phyloP scores from a whole-genome alignment of 208 protist species.

The Crithidia acanthocephali region DNA sequence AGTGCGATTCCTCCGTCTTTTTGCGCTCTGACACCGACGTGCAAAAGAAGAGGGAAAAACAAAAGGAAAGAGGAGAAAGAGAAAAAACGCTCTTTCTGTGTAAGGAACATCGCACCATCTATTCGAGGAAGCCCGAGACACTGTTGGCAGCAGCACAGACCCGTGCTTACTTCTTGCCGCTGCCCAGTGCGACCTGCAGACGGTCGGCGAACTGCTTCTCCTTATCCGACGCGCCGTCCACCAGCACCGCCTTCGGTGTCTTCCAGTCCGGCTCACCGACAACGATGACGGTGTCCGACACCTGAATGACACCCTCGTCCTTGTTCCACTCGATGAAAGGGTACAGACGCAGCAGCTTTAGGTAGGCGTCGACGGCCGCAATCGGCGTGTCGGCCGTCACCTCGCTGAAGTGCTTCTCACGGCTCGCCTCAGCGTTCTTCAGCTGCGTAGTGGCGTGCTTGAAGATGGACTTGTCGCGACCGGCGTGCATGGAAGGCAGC shows the following conservation, averaged over 20 bases:
- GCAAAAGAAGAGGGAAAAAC: no score
- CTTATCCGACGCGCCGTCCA: constrained; percentile 55
- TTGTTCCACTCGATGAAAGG: constrained; percentile 82
- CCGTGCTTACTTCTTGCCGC: constrained; percentile 61
- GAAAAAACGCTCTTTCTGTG: no score
- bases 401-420: constrained; percentile 43
- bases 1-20: no score
- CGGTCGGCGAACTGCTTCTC: constrained; percentile 63
- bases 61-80: no score
- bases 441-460: constrained; percentile 77
- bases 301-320: constrained; percentile 70
- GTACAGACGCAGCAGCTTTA: constrained; percentile 72
- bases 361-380: constrained; percentile 68
- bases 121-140: no score
- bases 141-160: no score
- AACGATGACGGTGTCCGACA: constrained; percentile 75
- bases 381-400: constrained; percentile 67
- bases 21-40: no score
- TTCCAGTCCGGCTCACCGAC: constrained; percentile 77
- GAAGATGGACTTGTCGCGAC: constrained; percentile 82
- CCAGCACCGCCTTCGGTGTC: constrained; percentile 55
- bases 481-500: constrained; percentile 86
- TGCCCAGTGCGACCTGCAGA: constrained; percentile 63
- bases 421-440: constrained; percentile 57
- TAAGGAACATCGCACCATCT: no score